Evolutionary conservation across 257 asterid species (phyloP), one percentile per base, ranked within the genome.

Genomic region (Solanum pinnatisectum): DNA sequence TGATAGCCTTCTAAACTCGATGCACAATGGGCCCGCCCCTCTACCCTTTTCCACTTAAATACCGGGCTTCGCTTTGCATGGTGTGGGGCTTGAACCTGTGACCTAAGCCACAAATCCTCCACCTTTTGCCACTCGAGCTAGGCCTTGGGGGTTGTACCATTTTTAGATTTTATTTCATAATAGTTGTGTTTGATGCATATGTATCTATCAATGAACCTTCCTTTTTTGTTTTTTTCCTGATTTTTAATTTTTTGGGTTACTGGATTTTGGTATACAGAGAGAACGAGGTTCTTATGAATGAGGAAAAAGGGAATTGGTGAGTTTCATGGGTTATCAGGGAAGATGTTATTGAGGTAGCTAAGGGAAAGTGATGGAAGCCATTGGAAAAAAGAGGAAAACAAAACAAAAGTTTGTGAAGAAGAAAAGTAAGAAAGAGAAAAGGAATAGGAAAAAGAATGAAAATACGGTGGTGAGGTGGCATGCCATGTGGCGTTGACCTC

Each of bases 201-300:
- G 30, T 72, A 35, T 20, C 4, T 16, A 32, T 83, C 40, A 39
- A n/a, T 84, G 56, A 25, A 40, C 71, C 32, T 36, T n/a, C 65
- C 1, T 20, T 59, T 59, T 59, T 22, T 59, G 25, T 30, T 44
- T 35, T 84, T 60, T 89, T 20, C 16, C 16, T 6, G 16, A 6
- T 3, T 72, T 59, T 33, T 72, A 3, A 16, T 30, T 70, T 70
- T 30, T 12, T 67, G 32, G 3, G 8, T 25, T n/a, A 37, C 5
- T 74, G 83, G 27, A 36, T 83, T 89, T 77, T 89, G 40, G 15
- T 78, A 77, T 49, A 84, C 79, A 89, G 85, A 74, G 18, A 71
- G 82, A 87, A 87, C 63, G 16, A n/a, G 37, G 88, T 74, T 68
- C n/a, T 68, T 77, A 68, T 59, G 84, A 84, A 83, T 15, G 87